Percentiles rank a stretch among this genome's conserved stretches.
Evolutionary conservation across 345 rosid genomes (phyloP).

Genomic region (Bruguiera parviflora): DNA sequence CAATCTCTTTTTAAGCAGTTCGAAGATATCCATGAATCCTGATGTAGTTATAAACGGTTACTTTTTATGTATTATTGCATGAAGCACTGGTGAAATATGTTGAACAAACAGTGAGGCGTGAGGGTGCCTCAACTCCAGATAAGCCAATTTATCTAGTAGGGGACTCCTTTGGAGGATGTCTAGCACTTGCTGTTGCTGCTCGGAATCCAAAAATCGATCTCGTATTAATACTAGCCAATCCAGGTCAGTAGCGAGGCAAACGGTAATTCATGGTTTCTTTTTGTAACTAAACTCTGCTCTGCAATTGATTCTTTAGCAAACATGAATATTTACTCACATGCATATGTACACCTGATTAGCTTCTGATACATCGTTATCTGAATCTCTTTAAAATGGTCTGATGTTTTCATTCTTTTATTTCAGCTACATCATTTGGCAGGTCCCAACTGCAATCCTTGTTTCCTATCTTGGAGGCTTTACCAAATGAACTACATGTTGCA

Average conservation of each 20-base stretch:
- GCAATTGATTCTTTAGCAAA: no score
- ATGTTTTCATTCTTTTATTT: conserved; percentile 22
- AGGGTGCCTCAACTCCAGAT: conserved; percentile 49
- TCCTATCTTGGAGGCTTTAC: conserved; percentile 62
- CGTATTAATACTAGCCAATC: conserved; percentile 62
- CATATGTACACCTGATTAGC: conserved; percentile 1
- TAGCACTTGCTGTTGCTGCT: conserved; percentile 85
- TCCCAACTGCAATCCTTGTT: conserved; percentile 71
- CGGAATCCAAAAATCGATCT: conserved; percentile 64
- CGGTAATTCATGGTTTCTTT: conserved; percentile 9
- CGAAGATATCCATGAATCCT: no score
- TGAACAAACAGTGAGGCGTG: conserved; percentile 53
- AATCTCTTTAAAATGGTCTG: conserved; percentile 15
- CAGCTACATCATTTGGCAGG: conserved; percentile 78
- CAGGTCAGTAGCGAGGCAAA: conserved; percentile 45
- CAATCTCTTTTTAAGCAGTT: no score
- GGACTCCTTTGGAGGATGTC: conserved; percentile 91
- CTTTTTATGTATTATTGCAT: conserved; percentile 1
- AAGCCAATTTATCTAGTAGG: conserved; percentile 82
- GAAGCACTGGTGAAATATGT: conserved; percentile 60
- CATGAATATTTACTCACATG: background rate
- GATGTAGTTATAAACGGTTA: background rate
- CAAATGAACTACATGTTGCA: conserved; percentile 53
- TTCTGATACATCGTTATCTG: background rate
- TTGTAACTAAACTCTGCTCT: no score